Evolutionary conservation across 225 moss, liverwort and hornwort genomes (phyloP).

Genomic region (Pseudisothecium myosuroides): DNA sequence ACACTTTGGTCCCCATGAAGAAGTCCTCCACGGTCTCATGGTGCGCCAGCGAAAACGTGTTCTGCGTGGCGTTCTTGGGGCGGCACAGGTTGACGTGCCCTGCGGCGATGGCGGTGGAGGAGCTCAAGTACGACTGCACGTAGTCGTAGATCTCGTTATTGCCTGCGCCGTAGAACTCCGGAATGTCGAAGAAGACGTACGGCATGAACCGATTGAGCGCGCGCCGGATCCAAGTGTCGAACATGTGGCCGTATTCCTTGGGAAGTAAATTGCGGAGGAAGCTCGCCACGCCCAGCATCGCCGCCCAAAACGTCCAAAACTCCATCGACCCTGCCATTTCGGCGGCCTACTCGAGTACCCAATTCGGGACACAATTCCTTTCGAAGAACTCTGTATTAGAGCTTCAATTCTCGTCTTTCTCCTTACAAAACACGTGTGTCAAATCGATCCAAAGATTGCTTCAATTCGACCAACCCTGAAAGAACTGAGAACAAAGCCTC

Average conservation of each 20-base stretch:
- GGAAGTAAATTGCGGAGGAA: constrained; percentile 32
- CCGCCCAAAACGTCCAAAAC: constrained; percentile 49
- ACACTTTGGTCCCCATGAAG: constrained; percentile 24
- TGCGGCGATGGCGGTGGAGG: constrained; percentile 31
- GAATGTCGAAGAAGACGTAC: constrained; percentile 30
- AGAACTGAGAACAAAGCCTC: not conserved
- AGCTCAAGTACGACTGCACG: constrained; percentile 46
- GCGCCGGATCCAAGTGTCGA: constrained; percentile 23
- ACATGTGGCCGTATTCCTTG: constrained; percentile 4
- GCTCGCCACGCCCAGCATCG: constrained; percentile 36
- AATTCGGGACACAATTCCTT: not conserved
- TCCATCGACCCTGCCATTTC: constrained; percentile 29
- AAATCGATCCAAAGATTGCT: not conserved
- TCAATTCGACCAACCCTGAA: not conserved
- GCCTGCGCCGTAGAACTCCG: constrained; percentile 45
- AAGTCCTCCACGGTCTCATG: constrained; percentile 30
- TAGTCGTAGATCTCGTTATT: constrained; percentile 50
- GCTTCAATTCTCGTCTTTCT: not conserved
- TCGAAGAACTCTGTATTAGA: not conserved
- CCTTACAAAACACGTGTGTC: not conserved
- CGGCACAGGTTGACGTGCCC: constrained; percentile 34
- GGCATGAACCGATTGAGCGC: constrained; percentile 11
- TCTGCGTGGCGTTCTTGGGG: constrained; percentile 47
- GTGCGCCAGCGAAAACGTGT: constrained; percentile 44
- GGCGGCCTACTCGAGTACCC: not conserved